Evolutionary conservation across 371 early-diverging fungal genomes (phyloP).

Genomic region (Gilbertella persicaria): DNA sequence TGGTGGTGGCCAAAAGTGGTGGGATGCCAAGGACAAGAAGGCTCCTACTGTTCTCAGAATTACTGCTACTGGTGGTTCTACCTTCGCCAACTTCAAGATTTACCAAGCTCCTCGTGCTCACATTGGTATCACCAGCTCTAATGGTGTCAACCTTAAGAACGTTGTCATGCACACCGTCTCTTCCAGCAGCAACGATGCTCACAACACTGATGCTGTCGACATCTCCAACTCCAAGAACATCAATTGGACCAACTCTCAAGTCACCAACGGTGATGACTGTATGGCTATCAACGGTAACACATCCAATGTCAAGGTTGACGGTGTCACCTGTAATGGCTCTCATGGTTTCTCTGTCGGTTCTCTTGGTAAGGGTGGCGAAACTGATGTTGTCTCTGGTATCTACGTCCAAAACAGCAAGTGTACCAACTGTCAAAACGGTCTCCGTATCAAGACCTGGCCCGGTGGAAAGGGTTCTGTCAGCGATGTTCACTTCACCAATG

Average conservation of each 20-base stretch:
- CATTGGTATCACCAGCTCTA: conserved; percentile 26
- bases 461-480: conserved; percentile 34
- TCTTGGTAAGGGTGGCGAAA: conserved; percentile 30
- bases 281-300: conserved; percentile 31
- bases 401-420: no score
- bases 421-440: no score
- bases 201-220: conserved; percentile 42
- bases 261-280: conserved; percentile 38
- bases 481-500: conserved; percentile 26
- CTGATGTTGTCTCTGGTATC: conserved; percentile 28
- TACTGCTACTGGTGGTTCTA: conserved; percentile 24
- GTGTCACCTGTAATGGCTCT: conserved; percentile 26
- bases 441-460: no score
- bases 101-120: conserved; percentile 34
- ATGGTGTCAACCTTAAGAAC: conserved; percentile 24
- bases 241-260: conserved; percentile 18
- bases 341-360: conserved; percentile 43
- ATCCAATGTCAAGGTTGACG: conserved; percentile 26
- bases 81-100: conserved; percentile 33
- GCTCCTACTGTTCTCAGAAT: conserved; percentile 39
- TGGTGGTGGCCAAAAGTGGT: conserved; percentile 41
- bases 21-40: conserved; percentile 26
- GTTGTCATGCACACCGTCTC: conserved; percentile 31
- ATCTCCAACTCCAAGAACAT: conserved; percentile 29
- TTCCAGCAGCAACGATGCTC: conserved; percentile 16